Conservation (phyloP, 176 grass and related monocot species). For the Bromus sterilis region DNA sequence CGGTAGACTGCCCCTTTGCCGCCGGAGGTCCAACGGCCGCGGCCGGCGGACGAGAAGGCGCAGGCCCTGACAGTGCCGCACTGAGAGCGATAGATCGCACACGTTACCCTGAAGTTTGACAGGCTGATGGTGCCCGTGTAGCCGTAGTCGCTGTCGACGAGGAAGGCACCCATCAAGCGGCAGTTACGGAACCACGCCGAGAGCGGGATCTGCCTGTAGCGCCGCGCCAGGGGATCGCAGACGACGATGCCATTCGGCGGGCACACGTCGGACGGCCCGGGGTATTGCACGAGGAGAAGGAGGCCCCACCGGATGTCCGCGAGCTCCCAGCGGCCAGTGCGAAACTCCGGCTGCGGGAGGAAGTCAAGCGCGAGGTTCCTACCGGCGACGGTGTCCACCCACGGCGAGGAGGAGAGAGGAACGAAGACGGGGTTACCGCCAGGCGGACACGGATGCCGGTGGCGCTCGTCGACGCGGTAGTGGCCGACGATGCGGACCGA, state of each 20-base stretch:
- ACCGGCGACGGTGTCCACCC: neutral
- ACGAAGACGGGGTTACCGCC: neutral
- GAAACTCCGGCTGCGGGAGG: neutral
- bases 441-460: neutral
- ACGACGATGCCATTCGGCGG: neutral
- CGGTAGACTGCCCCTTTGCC: no score
- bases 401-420: neutral
- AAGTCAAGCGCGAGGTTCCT: neutral
- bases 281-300: neutral
- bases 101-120: neutral
- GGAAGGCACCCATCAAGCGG: neutral
- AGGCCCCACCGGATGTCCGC: neutral
- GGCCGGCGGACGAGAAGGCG: neutral
- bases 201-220: neutral
- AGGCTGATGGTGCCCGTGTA: neutral
- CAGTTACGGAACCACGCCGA: neutral
- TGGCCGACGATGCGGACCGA: neutral
- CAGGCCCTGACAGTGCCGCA: neutral
- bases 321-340: neutral
- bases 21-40: neutral
- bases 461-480: neutral
- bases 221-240: neutral
- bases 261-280: no score
- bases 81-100: neutral
- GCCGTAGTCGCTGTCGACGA: neutral